Conservation (phyloP, 352 stramenopile species). For the Saprolegnia diclina region DNA sequence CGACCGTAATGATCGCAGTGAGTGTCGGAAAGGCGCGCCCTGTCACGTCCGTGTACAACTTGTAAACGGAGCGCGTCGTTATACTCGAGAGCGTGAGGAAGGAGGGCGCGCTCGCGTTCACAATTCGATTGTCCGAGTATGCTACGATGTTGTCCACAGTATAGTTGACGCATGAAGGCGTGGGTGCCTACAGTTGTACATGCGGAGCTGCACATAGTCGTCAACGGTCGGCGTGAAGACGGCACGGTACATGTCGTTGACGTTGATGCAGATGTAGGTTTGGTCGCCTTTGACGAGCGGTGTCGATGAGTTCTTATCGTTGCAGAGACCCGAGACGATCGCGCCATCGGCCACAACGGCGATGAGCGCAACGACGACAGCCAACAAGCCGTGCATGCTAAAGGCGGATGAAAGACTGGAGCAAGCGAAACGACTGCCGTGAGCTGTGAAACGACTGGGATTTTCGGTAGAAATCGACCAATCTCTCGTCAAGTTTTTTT, state of each 20-base stretch:
- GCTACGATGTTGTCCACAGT: conserved; percentile 32
- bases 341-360: background rate
- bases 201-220: conserved; percentile 68
- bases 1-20: conserved; percentile 74
- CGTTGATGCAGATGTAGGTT: conserved; percentile 76
- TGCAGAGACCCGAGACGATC: conserved; percentile 19
- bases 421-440: background rate
- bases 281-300: conserved; percentile 46
- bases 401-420: too few species aligned
- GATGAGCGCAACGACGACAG: background rate
- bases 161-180: background rate
- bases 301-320: conserved; percentile 25
- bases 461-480: too few species aligned
- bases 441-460: too few species aligned
- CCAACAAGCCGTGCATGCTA: too few species aligned
- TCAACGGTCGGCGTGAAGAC: conserved; percentile 71
- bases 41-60: conserved; percentile 50
- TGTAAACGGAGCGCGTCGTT: conserved; percentile 60
- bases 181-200: conserved; percentile 55
- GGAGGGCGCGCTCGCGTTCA: conserved; percentile 37
- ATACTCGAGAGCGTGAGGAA: conserved; percentile 69
- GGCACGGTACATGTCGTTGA: conserved; percentile 65
- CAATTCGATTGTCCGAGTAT: conserved; percentile 64
- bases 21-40: conserved; percentile 60
- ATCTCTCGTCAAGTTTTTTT: too few species aligned